A percentile compares a stretch with the other conserved stretches of the same genome.
phyloP scores from a whole-genome alignment of 176 grass and related monocot genomes.

The Otatea glauca region DNA sequence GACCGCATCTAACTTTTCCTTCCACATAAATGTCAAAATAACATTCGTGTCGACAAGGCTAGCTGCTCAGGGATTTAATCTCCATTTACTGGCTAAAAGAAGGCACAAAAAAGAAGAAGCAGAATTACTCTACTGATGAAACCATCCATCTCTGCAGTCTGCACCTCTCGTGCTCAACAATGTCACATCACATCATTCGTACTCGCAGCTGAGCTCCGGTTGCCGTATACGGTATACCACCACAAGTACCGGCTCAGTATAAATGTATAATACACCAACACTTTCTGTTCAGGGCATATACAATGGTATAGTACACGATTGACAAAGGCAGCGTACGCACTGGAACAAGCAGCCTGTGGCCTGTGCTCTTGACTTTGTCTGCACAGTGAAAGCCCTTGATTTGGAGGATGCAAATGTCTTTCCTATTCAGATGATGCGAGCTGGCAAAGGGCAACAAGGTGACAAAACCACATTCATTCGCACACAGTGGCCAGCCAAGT shows the following conservation, averaged over 20 bases:
- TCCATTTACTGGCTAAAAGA: slow-evolving; percentile 15
- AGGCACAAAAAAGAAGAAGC: neutral
- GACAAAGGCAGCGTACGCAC: neutral
- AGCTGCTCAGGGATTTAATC: neutral
- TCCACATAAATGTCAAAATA: slow-evolving; percentile 63
- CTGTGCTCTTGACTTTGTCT: neutral
- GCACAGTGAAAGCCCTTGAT: neutral
- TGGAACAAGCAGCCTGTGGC: neutral
- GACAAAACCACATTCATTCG: slow-evolving; percentile 27
- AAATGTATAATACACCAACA: neutral
- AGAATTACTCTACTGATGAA: neutral
- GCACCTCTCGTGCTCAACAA: neutral
- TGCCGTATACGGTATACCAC: neutral
- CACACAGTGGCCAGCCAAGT: neutral
- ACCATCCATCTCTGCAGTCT: neutral
- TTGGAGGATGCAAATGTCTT: neutral
- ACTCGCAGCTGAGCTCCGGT: neutral
- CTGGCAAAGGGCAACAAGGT: neutral
- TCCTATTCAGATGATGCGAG: neutral
- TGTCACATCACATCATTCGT: neutral
- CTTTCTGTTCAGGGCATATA: no score
- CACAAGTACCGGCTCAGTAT: neutral
- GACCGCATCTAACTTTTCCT: slow-evolving; percentile 53
- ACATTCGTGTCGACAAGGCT: slow-evolving; percentile 51
- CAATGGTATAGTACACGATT: no score